Evolutionary conservation across 768 basidiomycete genomes (phyloP), one percentile per base, ranked within the genome.

Genomic region (Hygrophorus russula): DNA sequence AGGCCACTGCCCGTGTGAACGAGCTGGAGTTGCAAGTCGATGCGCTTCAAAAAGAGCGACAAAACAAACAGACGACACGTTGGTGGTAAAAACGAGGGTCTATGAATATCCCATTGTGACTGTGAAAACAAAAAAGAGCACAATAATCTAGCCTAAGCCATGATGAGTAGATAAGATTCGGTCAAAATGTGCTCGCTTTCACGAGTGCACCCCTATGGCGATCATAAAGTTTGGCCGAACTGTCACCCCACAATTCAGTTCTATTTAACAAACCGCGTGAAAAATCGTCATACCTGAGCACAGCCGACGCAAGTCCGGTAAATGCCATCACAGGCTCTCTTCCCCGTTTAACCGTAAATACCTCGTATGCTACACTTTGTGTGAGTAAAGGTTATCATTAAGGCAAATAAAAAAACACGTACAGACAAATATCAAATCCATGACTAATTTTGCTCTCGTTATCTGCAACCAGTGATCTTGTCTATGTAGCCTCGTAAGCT

Each of bases 351-450:
- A 89, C 52, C 46, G 68, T 66, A 67, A 89, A 88, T n/a, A 89
- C 60, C 42, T 87, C 80, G 56, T 83, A 91, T 5, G 83, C 87
- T 90, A 53, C 41, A 36, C 24, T 3, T 7, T 41, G 46, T 33
- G 52, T 48, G 9, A 48, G n/a, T 18, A 17, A 20, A 20, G 2
- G 24, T 14, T n/a, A 20, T 33, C 36, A 34, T 19, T 46, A 50
- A 42, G 29, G 13, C 15, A 29, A 36, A 35, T 46, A 41, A 31
- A 35, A 34, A 31, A 47, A 45, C 24, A 65, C 66, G 52, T 56
- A 91, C 87, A 88, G 56, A 89, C 88, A 62, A 90, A 91, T 53
- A 88, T 76, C 48, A 91, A 63, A 59, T 91, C 88, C 85, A 89
- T 86, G 34, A 73, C 53, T 46, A 91, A 64, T 65, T 91, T 91